A percentile compares a stretch with the other conserved stretches of the same genome.
Conservation (phyloP, 352 stramenopile species). For the Phytophthora multivora region DNA sequence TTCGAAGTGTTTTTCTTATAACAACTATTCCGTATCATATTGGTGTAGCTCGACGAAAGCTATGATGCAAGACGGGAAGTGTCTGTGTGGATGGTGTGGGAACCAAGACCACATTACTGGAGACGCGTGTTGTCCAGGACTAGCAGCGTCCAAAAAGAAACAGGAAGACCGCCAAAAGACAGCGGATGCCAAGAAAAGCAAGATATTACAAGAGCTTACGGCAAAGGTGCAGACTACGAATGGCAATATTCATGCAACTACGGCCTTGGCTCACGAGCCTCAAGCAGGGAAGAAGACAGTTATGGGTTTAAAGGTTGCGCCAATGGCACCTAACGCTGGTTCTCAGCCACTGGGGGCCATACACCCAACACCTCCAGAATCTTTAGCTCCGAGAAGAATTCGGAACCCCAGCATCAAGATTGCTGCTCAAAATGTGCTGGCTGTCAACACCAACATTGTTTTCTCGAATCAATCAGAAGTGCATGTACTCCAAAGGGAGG, state of each 20-base stretch:
- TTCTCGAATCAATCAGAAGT: constrained; percentile 27
- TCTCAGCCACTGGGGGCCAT: background rate
- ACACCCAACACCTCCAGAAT: constrained; percentile 12
- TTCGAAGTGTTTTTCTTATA: too few species aligned
- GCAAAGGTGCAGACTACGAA: constrained; percentile 50
- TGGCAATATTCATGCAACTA: constrained; percentile 23
- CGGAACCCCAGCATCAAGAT: constrained; percentile 40
- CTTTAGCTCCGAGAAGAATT: constrained; percentile 18
- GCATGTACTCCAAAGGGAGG: background rate
- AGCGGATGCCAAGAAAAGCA: constrained; percentile 54
- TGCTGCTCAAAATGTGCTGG: constrained; percentile 44
- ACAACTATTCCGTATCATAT: background rate
- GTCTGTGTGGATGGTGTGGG: constrained; percentile 81
- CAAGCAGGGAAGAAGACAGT: constrained; percentile 5
- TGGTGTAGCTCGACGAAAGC: constrained; percentile 67
- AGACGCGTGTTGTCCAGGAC: constrained; percentile 42
- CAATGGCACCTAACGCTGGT: background rate
- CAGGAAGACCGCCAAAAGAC: constrained; percentile 47
- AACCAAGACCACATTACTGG: constrained; percentile 77
- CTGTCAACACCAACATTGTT: background rate
- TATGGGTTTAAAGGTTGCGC: background rate
- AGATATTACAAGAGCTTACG: constrained; percentile 35
- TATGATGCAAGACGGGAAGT: constrained; percentile 88
- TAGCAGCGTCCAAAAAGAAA: constrained; percentile 63
- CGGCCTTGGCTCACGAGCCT: background rate